Evolutionary conservation across 768 basidiomycete genomes (phyloP), one percentile per base, ranked within the genome.

Genomic region (Psilocybe subaeruginosa): DNA sequence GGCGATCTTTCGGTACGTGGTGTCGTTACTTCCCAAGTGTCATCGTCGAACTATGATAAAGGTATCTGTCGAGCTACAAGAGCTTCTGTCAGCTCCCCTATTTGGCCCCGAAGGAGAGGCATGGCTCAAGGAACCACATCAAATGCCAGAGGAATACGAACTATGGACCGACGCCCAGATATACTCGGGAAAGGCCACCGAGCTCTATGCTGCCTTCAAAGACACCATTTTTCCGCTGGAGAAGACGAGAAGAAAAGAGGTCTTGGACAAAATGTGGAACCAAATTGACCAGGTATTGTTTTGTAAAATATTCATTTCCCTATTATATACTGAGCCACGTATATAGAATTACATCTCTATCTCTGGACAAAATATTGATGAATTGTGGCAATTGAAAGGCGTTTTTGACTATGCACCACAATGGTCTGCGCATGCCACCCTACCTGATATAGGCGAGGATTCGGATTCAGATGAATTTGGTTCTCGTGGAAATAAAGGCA

Each of bases 1-100:
- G 93, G 92, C 11, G 90, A 94, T 73, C 79, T 95, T 60, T 88
- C 91, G 45, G 92, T 91, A 75, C 61, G 77, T 74, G 47, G 23
- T 57, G 23, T 64, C 17, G 6, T 43, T 56, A 43, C 14, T 30
- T 9, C 11, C 45, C 17, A 30, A 48, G 35, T 11, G 11, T n/a
- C 27, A 14, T 47, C 11, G 33, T 30, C 23, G 16, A 23, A 48
- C 35, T 11, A 54, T 37, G 30, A 9, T 54, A 93, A 91, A 77
- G 84, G 45, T 35, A 6, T 82, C 84, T 4, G 80, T 93, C 27
- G 81, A 91, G 69, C 71, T 93, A 6, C 85, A 86, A 67, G 84
- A 87, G 46, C 70, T 90, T 29, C 73, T 95, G 12, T 88, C 90
- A 56, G 75, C 77, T 14, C 85, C 88, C 1, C 73, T 94, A 35